Base-by-base conservation (phyloP, 2,329 filamentous ascomycete species). In the Graphium sp. region DNA sequence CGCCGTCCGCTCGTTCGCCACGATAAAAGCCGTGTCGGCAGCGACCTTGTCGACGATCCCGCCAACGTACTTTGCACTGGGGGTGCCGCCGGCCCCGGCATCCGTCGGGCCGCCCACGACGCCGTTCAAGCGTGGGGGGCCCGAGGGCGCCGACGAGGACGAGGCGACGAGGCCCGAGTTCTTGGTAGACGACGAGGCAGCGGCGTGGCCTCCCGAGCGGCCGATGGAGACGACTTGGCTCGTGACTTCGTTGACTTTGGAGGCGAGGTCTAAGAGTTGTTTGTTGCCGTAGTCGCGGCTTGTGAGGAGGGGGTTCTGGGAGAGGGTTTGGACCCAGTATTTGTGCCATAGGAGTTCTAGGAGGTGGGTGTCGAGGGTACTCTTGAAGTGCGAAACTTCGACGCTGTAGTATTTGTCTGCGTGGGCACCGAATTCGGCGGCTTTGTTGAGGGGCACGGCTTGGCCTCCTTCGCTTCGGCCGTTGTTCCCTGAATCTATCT, bases 321-420 rank as follows among this genome's bases (percentile, higher is more conserved):
- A 91, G 13, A 98, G 67, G 5, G 89, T 98, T 45, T 91, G 81
- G 19, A 94, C 85, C 89, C 84, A 93, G 61, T 98, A 98, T 53
- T 95, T 95, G 60, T 94, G 93, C 89, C 89, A 95, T 18, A 98
- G 62, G 29, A 83, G 66, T 44, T 91, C 82, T 5, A 98, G 62
- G 15, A 98, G 64, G 41, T 84, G 78, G 2, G 74, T 67, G 53
- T 98, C 89, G 17, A 98, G 74, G 0, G 79, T 78, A 37, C 81
- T 89, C 58, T 95, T 95, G 66, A 83, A 98, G 53, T 92, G 83
- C 18, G 83, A 83, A 10, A 95, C 80, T 35, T 91, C 80, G 5
- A 98, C 66, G 10, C 78, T 66, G 53, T 98, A 98, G 58, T 98
- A 98, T 31, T 79, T 74, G 48, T 71, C 80, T 10, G 80, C 75